Evolutionary conservation across 371 early-diverging fungal genomes (phyloP).

Genomic region (Mucor velutinosus): DNA sequence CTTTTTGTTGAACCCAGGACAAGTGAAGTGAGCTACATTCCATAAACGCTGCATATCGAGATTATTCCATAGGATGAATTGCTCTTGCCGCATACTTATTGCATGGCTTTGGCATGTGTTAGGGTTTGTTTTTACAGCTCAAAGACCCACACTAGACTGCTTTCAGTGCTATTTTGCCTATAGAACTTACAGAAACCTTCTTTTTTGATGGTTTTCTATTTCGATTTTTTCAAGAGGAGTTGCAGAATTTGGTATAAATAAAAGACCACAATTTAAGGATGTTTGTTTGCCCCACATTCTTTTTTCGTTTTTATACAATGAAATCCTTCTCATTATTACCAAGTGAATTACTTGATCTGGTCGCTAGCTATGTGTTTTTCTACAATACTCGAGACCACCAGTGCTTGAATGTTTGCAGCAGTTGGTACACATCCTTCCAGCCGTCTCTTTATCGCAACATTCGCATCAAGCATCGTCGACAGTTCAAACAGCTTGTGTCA

Average conservation of each 20-base stretch:
- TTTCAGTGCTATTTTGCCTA: neutral
- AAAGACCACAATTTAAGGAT: neutral
- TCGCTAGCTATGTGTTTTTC: neutral
- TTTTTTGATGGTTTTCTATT: neutral
- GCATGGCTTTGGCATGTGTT: too few relatives aligned
- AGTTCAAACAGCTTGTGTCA: neutral
- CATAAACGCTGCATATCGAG: neutral
- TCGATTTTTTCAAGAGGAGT: neutral
- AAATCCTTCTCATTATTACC: neutral
- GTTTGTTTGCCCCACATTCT: neutral
- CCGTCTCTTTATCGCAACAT: slow-evolving; percentile 1
- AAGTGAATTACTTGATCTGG: slow-evolving; percentile 4
- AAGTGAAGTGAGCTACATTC: neutral
- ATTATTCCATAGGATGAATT: neutral
- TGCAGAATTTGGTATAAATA: neutral
- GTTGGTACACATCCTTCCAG: neutral
- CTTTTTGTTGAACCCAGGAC: neutral
- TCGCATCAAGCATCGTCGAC: neutral
- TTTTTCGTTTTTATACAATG: neutral
- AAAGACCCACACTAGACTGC: too few relatives aligned
- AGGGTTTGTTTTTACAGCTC: too few relatives aligned
- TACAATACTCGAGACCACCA: neutral
- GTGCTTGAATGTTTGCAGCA: neutral
- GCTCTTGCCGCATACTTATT: too few relatives aligned
- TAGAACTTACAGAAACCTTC: neutral